Evolutionary conservation across 1,284 basidiomycete species (phyloP), one percentile per base, ranked within the genome.

Genomic region (Mycosarcoma maydis): DNA sequence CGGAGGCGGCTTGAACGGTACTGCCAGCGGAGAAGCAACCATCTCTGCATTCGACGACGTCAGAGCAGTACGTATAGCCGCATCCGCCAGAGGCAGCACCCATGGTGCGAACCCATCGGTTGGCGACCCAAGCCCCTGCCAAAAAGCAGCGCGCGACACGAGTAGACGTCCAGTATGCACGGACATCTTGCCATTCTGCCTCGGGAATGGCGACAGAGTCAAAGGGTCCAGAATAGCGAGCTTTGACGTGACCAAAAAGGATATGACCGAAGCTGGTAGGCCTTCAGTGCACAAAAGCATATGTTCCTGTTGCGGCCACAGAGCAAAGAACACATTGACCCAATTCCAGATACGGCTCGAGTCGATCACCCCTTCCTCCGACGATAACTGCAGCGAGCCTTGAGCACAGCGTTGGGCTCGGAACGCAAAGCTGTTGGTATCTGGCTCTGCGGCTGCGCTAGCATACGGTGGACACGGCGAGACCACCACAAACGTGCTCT

Each of bases 281-380:
- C 48, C 61, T 19, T 39, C 29, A 10, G 33, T 43, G 13, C 22
- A 41, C 14, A 61, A 17, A 1, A 47, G 33, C 14, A 52, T 24
- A 14, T 55, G 38, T 33, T 79, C 77, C 49, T 79, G 69, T 22
- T 66, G 61, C 20, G 75, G 70, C 70, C 73, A 77, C 16, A 77
- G 54, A 10, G 75, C 48, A 10, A 65, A 68, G 34, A 77, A 29
- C n/a, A 43, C 57, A 19, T 76, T 60, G 41, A 65, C 20, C 41
- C 67, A 55, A 27, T 57, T 46, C 75, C 75, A 78, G 1, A 73
- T 13, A 6, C 70, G 53, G 4, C 56, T 41, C 13, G 52, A 14
- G 1, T 40, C 42, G 3, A 58, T 23, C 10, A 36, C 10, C 1
- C 20, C 52, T 1, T 16, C 30, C 10, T 36, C 52, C 14, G 1